phyloP scores from a whole-genome alignment of 768 basidiomycete genomes.

The Hygrophoropsis aurantiaca region DNA sequence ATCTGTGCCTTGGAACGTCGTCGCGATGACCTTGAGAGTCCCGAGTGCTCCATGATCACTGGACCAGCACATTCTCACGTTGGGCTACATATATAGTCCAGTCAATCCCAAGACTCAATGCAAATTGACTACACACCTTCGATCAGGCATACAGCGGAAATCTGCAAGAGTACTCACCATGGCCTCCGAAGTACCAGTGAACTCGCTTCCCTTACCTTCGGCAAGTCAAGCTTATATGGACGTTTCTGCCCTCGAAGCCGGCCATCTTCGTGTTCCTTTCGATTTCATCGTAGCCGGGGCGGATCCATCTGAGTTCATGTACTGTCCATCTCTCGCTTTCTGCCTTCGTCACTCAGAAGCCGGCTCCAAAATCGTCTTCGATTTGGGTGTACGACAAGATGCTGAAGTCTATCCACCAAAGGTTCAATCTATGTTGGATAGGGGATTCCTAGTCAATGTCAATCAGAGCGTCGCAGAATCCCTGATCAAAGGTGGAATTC shows the following conservation, averaged over 20 bases:
- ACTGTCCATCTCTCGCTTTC: conserved; percentile 13
- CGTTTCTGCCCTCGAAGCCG: conserved; percentile 24
- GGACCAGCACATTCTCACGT: no score
- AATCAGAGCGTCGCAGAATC: conserved; percentile 39
- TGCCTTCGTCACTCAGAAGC: conserved; percentile 9
- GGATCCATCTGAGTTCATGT: not conserved
- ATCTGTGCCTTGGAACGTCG: no score
- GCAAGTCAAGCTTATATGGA: conserved; percentile 14
- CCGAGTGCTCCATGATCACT: no score
- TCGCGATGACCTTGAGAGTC: no score
- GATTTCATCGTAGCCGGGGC: conserved; percentile 10
- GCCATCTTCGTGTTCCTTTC: conserved; percentile 12
- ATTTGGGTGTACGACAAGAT: conserved; percentile 53
- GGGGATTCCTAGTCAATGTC: conserved; percentile 27
- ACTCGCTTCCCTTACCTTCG: conserved; percentile 19
- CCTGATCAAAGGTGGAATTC: conserved; percentile 43
- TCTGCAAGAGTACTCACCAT: no score
- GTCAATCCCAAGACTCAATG: no score
- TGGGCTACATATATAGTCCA: no score
- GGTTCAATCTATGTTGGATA: conserved; percentile 9
- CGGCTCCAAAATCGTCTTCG: conserved; percentile 35
- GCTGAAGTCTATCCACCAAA: conserved; percentile 38
- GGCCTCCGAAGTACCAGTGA: not conserved
- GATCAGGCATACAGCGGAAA: no score
- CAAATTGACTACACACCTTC: no score